Evolutionary conservation across 192 early-diverging fungal genomes (phyloP).

Genomic region (Backusella sp.): DNA sequence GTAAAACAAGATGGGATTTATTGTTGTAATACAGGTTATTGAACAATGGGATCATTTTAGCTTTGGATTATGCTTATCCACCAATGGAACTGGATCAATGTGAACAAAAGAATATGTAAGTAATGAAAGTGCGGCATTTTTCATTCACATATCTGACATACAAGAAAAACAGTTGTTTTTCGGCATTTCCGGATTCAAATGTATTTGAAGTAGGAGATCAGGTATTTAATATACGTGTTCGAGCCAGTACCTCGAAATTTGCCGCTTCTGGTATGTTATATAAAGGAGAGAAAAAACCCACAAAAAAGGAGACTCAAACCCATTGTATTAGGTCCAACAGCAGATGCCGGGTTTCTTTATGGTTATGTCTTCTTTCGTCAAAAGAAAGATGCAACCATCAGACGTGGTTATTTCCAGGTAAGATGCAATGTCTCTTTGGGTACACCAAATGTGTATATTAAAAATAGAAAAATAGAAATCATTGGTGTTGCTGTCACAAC

Average conservation of each 20-base stretch:
- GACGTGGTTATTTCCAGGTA: constrained; percentile 89
- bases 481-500: constrained; percentile 82
- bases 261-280: constrained; percentile 47
- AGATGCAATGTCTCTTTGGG: no score
- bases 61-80: constrained; percentile 71
- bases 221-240: constrained; percentile 71
- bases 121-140: background rate
- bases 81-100: constrained; percentile 61
- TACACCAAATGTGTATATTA: background rate
- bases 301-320: background rate
- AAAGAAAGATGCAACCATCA: constrained; percentile 79
- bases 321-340: constrained; percentile 42
- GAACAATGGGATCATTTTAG: constrained; percentile 22
- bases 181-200: constrained; percentile 76
- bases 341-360: constrained; percentile 64
- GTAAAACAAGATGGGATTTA: constrained; percentile 29
- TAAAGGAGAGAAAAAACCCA: background rate
- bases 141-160: no score
- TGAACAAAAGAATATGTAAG: constrained; percentile 71
- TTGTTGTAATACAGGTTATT: background rate
- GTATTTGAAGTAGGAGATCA: constrained; percentile 73
- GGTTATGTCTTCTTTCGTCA: constrained; percentile 96
- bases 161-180: constrained; percentile 52
- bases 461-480: constrained; percentile 58
- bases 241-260: constrained; percentile 54